Conservation (phyloP, 179 eudicot species). For the Drosera spatulata region DNA sequence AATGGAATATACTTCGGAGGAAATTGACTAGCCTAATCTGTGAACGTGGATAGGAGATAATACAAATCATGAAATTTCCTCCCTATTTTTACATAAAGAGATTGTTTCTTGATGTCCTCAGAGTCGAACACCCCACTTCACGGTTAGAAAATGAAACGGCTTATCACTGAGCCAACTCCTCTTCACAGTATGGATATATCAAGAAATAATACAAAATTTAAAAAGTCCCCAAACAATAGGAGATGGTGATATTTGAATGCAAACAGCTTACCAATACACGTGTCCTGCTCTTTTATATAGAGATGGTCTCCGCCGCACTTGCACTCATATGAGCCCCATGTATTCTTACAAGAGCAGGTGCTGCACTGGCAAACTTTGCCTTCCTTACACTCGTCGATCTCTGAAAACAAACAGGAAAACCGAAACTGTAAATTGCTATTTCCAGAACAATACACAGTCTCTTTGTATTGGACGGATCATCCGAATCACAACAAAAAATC, state of each 20-base stretch:
- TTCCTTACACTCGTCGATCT: conserved; percentile 66
- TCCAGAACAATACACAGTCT: background rate
- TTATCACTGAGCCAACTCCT: too few species aligned
- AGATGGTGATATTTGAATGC: background rate
- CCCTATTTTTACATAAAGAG: too few species aligned
- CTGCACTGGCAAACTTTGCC: conserved; percentile 51
- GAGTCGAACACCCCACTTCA: too few species aligned
- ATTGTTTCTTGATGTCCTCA: too few species aligned
- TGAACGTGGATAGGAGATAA: too few species aligned
- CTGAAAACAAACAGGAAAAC: conserved; percentile 17
- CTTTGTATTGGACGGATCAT: background rate
- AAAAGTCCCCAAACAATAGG: background rate
- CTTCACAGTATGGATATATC: background rate
- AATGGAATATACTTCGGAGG: too few species aligned
- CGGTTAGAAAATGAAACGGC: too few species aligned
- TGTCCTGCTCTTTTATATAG: conserved; percentile 58
- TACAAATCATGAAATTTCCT: too few species aligned
- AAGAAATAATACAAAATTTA: background rate
- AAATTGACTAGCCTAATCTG: too few species aligned
- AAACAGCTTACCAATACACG: conserved; percentile 53
- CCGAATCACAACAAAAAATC: background rate
- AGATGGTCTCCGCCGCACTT: conserved; percentile 45
- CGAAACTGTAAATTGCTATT: background rate
- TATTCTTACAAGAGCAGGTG: conserved; percentile 64
- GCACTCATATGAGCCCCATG: conserved; percentile 78